Conservation (phyloP, 2,329 filamentous ascomycete genomes). For the Torrubiella hemipterigena region DNA sequence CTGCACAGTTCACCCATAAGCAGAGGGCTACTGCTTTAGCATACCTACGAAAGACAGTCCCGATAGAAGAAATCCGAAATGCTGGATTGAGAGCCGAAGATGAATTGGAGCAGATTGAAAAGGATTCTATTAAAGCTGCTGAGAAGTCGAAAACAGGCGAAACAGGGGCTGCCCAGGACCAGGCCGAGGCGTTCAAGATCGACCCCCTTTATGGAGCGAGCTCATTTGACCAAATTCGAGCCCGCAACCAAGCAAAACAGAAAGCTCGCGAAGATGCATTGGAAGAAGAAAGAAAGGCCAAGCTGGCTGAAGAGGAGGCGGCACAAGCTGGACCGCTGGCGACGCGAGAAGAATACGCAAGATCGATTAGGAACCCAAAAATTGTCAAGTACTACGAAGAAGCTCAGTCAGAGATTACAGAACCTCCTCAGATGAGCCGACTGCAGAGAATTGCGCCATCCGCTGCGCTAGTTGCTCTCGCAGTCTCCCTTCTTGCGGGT, state of each 20-base stretch:
- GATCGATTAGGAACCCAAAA: constrained; percentile 24
- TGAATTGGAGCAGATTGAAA: constrained; percentile 43
- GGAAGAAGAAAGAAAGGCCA: constrained; percentile 2
- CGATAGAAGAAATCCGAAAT: constrained; percentile 48
- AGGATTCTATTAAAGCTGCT: constrained; percentile 14
- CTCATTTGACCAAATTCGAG: constrained; percentile 44
- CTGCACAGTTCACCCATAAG: constrained; percentile 25
- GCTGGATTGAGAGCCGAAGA: constrained; percentile 51
- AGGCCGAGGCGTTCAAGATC: constrained; percentile 14
- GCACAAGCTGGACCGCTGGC: constrained; percentile 26
- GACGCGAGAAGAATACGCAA: constrained; percentile 22
- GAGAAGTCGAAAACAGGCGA: constrained; percentile 9
- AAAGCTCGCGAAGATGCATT: constrained; percentile 5
- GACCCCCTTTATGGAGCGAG: constrained; percentile 47
- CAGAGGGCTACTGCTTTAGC: constrained; percentile 35
- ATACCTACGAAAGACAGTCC: constrained; percentile 41
- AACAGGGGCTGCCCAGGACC: constrained; percentile 9
- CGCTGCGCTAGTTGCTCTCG: constrained; percentile 30
- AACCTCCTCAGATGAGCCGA: constrained; percentile 15
- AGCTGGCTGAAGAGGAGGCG: constrained; percentile 27
- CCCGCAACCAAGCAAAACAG: constrained; percentile 35
- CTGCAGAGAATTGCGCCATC: constrained; percentile 46
- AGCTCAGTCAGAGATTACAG: constrained; percentile 35
- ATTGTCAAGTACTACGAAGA: constrained; percentile 27
- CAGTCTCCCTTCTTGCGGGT: constrained; percentile 29